Evolutionary conservation across 2,329 filamentous ascomycete genomes (phyloP).

Genomic region (Aureobasidium sp.): DNA sequence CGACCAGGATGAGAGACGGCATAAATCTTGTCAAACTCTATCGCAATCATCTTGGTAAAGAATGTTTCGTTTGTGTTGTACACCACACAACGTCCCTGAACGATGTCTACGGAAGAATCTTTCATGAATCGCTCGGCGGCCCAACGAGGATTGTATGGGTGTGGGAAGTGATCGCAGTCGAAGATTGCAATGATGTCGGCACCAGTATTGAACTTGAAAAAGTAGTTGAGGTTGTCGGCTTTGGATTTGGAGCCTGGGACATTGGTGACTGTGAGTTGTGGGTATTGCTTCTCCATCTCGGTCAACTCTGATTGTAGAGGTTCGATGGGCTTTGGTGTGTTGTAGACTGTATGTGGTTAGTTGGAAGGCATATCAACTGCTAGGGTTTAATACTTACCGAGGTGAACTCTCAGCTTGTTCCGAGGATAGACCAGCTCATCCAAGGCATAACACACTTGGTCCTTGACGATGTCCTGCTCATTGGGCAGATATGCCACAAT

Average conservation of each 20-base stretch:
- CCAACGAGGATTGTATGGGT: conserved; percentile 42
- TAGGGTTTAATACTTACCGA: conserved; percentile 17
- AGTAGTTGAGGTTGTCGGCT: conserved; percentile 44
- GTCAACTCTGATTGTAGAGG: conserved; percentile 37
- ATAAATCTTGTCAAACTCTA: conserved; percentile 47
- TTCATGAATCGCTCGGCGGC: conserved; percentile 40
- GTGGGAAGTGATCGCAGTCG: conserved; percentile 44
- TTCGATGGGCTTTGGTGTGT: conserved; percentile 40
- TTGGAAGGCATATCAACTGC: not conserved
- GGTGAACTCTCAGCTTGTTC: conserved; percentile 40
- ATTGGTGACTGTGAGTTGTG: conserved; percentile 39
- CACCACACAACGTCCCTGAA: conserved; percentile 43
- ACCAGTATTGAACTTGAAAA: conserved; percentile 36
- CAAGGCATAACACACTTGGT: conserved; percentile 39
- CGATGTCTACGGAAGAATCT: conserved; percentile 37
- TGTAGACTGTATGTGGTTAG: conserved; percentile 31
- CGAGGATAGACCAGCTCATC: conserved; percentile 40
- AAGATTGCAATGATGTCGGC: conserved; percentile 42
- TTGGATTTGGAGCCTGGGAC: conserved; percentile 43
- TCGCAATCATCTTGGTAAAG: conserved; percentile 40
- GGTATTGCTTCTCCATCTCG: conserved; percentile 30
- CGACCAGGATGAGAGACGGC: conserved; percentile 43
- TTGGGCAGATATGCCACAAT: conserved; percentile 46
- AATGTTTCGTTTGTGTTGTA: conserved; percentile 40
- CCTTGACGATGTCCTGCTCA: conserved; percentile 43